Conservation (phyloP, 2,329 filamentous ascomycete species). For the Fusarium ramigenum region DNA sequence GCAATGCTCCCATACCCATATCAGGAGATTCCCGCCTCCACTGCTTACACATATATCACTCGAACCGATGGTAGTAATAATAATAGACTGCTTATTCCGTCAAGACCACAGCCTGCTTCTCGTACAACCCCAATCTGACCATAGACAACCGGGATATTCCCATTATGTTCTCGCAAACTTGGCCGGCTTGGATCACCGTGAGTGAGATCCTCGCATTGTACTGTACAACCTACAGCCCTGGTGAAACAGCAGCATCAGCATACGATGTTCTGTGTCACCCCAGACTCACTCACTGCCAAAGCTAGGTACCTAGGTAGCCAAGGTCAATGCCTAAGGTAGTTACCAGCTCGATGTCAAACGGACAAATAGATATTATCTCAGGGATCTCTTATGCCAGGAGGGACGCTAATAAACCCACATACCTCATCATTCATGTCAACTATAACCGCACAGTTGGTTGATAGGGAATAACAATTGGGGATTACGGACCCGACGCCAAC, state of each 20-base stretch:
- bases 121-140: constrained; percentile 13
- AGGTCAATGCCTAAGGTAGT: not conserved
- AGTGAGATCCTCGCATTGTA: constrained; percentile 13
- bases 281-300: not conserved
- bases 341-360: not conserved
- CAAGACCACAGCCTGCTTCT: not conserved
- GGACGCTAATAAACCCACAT: not conserved
- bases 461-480: not conserved
- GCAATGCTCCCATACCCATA: constrained; percentile 19
- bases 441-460: not conserved
- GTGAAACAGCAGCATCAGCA: constrained; percentile 8
- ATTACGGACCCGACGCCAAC: not conserved
- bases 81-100: not conserved
- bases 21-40: constrained; percentile 14
- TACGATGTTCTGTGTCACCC: constrained; percentile 15
- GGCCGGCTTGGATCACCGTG: constrained; percentile 16
- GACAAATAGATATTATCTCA: not conserved
- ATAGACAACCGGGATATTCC: not conserved
- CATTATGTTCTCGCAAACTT: constrained; percentile 15
- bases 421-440: not conserved
- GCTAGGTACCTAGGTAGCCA: no score
- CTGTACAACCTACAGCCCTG: not conserved
- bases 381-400: constrained; percentile 17
- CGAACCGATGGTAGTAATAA: not conserved
- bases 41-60: constrained; percentile 12